Percentiles rank a stretch among this genome's conserved stretches.
Conservation (phyloP, 106 monocot genomes). For the Alisma plantagoaquatica region DNA sequence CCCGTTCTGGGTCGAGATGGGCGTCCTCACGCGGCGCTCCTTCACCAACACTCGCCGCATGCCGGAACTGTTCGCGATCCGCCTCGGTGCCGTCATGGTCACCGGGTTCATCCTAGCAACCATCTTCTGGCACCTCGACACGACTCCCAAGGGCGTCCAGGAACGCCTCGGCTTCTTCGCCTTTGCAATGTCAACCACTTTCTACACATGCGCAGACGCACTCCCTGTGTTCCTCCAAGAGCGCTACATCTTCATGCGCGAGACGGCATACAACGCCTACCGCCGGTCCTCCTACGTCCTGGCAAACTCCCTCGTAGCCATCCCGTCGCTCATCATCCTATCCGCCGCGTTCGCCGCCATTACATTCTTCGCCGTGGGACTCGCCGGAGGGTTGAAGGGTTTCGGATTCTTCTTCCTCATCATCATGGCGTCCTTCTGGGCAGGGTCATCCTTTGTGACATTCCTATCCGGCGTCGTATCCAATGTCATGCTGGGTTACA, state of each 20-base stretch:
- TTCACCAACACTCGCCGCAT: conserved; percentile 38
- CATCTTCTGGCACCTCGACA: conserved; percentile 87
- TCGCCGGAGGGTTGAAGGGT: conserved; percentile 52
- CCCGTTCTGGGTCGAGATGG: conserved; percentile 52
- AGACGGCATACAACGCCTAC: conserved; percentile 96
- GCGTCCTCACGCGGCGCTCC: conserved; percentile 31
- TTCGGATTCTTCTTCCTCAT: conserved; percentile 78
- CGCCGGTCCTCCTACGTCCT: conserved; percentile 96
- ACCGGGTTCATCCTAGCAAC: conserved; percentile 91
- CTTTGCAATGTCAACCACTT: conserved; percentile 87
- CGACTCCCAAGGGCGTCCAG: conserved; percentile 74
- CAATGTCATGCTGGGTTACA: conserved; percentile 68
- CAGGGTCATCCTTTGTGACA: conserved; percentile 82
- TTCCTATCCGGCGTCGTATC: conserved; percentile 85
- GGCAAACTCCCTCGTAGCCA: conserved; percentile 60
- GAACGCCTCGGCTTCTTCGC: conserved; percentile 95
- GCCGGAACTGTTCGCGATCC: conserved; percentile 40
- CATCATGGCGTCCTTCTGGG: conserved; percentile 86
- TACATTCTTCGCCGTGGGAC: conserved; percentile 86
- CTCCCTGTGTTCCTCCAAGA: conserved; percentile 95
- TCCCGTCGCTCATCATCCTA: conserved; percentile 62
- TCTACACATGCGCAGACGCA: conserved; percentile 88
- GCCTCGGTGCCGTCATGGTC: conserved; percentile 61
- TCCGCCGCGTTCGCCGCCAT: conserved; percentile 56
- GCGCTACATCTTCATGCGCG: conserved; percentile 87